Conservation (phyloP, 2,329 filamentous ascomycete genomes). For the Epichloe bromicola region DNA sequence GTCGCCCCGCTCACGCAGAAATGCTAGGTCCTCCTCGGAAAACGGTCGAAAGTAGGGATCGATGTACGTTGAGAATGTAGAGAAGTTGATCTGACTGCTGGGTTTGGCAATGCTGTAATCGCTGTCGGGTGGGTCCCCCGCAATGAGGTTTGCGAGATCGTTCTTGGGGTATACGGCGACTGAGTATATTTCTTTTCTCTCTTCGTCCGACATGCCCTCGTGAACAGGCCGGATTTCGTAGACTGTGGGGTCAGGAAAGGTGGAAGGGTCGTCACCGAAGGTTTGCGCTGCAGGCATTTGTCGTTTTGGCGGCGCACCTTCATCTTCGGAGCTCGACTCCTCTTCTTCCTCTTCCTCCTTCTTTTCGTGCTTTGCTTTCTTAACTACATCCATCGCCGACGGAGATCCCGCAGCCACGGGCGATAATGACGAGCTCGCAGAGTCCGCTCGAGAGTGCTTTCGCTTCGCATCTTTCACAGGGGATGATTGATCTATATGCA, state of each 20-base stretch:
- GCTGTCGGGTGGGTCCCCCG: constrained; percentile 80
- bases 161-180: constrained; percentile 72
- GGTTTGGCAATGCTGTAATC: constrained; percentile 94
- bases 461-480: constrained; percentile 39
- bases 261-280: constrained; percentile 84
- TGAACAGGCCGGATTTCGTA: constrained; percentile 78
- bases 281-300: constrained; percentile 69
- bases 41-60: constrained; percentile 85
- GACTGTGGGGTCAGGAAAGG: constrained; percentile 81
- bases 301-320: constrained; percentile 46
- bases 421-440: constrained; percentile 47
- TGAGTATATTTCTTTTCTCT: constrained; percentile 77
- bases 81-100: constrained; percentile 84
- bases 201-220: constrained; percentile 67
- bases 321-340: constrained; percentile 43
- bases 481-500: constrained; percentile 36
- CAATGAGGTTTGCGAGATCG: constrained; percentile 73
- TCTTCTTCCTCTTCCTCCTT: constrained; percentile 26
- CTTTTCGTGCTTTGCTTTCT: constrained; percentile 31
- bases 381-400: constrained; percentile 45
- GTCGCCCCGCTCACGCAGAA: constrained; percentile 81
- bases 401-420: constrained; percentile 39
- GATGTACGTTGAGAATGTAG: constrained; percentile 82
- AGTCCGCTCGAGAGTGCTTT: constrained; percentile 40
- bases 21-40: constrained; percentile 87